Base-by-base conservation (phyloP, 148 eudicot species). In the Camellia sinensis region DNA sequence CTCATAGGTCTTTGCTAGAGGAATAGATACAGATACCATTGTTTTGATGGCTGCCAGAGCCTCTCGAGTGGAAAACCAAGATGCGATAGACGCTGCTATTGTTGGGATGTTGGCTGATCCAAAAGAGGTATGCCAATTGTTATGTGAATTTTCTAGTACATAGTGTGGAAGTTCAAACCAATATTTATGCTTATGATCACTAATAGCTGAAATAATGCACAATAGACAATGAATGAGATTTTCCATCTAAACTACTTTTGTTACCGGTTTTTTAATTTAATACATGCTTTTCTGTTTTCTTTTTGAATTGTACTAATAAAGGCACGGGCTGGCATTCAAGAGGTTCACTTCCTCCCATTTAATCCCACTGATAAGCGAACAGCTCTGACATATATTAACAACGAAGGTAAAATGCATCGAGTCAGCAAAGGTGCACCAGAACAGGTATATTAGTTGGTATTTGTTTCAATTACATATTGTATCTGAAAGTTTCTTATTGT, bases 11-110 rank as follows among this genome's bases (percentile, higher is more conserved):
- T 90, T 90, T 84, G 80, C 84, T 0, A 85, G 80, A 84, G 88
- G 84, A 57, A 88, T 90, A 40, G 87, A 85, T 66, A 86, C 67
- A 60, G 91, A 90, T 63, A 78, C 81, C 75, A 88, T 90, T 8
- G 91, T 90, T 78, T 81, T 88, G 80, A 88, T 90, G 93, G 88
- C 89, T 78, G 93, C 93, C 15, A 88, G 93, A 85, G 93, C 93
- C 41, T 90, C 93, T 54, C 80, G 93, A 68, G 17, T 85, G 76
- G 93, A 90, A 80, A 90, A 90, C 54, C 91, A 88, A 84, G 93
- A 90, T 64, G 91, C 93, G 15, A 90, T 90, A 73, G 93, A 90
- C 52, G 45, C 78, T 72, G 93, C 93, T 52, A 88, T 88, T 67
- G 93, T 88, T 14, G 59, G 86, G 13, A 88, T 90, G 91, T 75